phyloP scores from a whole-genome alignment of 345 rosid genomes.

The Acer yangbiense region DNA sequence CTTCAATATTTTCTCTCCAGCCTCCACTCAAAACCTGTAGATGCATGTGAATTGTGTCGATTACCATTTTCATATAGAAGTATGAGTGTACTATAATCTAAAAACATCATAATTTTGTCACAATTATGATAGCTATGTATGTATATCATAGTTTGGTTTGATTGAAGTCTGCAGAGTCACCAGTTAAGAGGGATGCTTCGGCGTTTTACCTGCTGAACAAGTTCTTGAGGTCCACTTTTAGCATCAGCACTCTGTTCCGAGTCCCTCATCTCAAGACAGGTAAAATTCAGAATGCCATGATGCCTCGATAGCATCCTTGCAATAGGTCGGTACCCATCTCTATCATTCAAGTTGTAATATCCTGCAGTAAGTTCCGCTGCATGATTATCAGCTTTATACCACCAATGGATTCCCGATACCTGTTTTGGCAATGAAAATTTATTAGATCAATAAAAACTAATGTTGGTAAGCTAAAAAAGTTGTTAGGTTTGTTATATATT shows the following conservation, averaged over 20 bases:
- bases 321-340: slow-evolving; percentile 79
- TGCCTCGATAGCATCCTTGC: slow-evolving; percentile 77
- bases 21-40: slow-evolving; percentile 72
- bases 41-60: slow-evolving; percentile 16
- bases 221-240: slow-evolving; percentile 78
- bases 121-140: neutral
- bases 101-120: neutral
- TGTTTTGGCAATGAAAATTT: slow-evolving; percentile 25
- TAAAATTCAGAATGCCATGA: slow-evolving; percentile 66
- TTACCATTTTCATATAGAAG: neutral
- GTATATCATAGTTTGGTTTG: neutral
- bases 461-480: neutral
- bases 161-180: neutral
- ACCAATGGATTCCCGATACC: slow-evolving; percentile 94
- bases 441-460: neutral
- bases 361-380: slow-evolving; percentile 94
- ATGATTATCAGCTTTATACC: slow-evolving; percentile 71
- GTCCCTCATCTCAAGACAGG: slow-evolving; percentile 85
- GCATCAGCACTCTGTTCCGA: slow-evolving; percentile 57
- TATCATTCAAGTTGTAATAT: slow-evolving; percentile 58
- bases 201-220: slow-evolving; percentile 69
- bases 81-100: slow-evolving; percentile 18
- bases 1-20: slow-evolving; percentile 76
- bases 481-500: slow-evolving; percentile 8
- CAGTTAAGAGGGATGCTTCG: neutral